These are phyloP conservation scores for Diaporthe australafricana DNA, from an alignment of 2,329 filamentous ascomycete genomes.

Conservation along the genomic window DNA sequence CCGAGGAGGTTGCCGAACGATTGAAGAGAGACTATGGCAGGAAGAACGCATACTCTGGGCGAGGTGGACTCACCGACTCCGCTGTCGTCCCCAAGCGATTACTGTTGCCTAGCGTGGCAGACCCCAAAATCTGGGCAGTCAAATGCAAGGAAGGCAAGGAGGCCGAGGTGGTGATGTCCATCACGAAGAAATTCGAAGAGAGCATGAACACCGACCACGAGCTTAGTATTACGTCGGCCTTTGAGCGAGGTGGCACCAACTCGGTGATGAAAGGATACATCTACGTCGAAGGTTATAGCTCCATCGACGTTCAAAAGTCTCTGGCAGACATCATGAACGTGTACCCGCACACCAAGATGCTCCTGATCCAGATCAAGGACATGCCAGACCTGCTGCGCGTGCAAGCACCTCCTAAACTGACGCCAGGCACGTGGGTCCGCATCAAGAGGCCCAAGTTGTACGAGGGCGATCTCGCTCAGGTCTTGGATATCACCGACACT, in stretches of 20 bases:
- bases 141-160: constrained; percentile 96
- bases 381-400: constrained; percentile 97
- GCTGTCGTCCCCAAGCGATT: constrained; percentile 86
- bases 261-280: constrained; percentile 92
- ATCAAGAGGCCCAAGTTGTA: constrained; percentile 85
- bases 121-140: constrained; percentile 95
- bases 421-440: constrained; percentile 92
- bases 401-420: constrained; percentile 84
- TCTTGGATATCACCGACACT: constrained; percentile 92
- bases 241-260: constrained; percentile 84
- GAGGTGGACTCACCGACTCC: constrained; percentile 73
- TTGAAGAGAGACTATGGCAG: constrained; percentile 90
- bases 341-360: constrained; percentile 87
- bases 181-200: constrained; percentile 91
- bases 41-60: constrained; percentile 60
- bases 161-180: constrained; percentile 86
- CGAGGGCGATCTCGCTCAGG: constrained; percentile 88
- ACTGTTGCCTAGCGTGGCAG: constrained; percentile 90
- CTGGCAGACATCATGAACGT: constrained; percentile 89
- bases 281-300: constrained; percentile 91
- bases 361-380: constrained; percentile 94
- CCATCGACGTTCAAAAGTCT: constrained; percentile 86
- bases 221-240: constrained; percentile 87
- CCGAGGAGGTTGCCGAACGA: constrained; percentile 90
- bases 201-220: constrained; percentile 81